phyloP scores from a whole-genome alignment of 768 basidiomycete species.

The Chiua virens region DNA sequence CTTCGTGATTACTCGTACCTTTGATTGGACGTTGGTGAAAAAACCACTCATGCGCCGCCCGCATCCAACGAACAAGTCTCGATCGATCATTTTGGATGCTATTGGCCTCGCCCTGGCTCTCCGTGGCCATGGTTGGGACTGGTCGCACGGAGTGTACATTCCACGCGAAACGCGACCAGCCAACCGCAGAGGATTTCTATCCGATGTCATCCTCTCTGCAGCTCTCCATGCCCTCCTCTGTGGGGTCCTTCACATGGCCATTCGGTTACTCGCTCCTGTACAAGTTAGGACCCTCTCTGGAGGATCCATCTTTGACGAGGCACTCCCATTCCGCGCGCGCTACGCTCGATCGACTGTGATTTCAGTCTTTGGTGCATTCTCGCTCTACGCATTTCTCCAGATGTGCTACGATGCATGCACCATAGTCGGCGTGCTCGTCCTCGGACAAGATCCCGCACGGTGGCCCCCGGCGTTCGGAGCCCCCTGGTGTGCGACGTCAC shows the following conservation, averaged over 20 bases:
- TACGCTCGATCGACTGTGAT: slow-evolving; percentile 43
- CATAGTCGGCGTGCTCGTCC: slow-evolving; percentile 20
- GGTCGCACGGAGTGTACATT: too few species aligned
- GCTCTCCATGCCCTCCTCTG: slow-evolving; percentile 39
- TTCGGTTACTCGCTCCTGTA: slow-evolving; percentile 46
- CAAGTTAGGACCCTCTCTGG: slow-evolving; percentile 29
- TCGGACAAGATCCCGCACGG: slow-evolving; percentile 25
- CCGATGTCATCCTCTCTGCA: slow-evolving; percentile 33
- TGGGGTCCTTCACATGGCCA: slow-evolving; percentile 46
- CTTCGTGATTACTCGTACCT: slow-evolving; percentile 9
- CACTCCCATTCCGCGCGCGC: slow-evolving; percentile 23
- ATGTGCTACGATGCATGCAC: slow-evolving; percentile 26
- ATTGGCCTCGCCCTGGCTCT: slow-evolving; percentile 49
- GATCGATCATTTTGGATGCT: slow-evolving; percentile 33
- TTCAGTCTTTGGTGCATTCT: slow-evolving; percentile 42
- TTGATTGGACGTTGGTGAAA: slow-evolving; percentile 13
- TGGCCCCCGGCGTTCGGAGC: slow-evolving; percentile 33
- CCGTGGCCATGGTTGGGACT: too few species aligned
- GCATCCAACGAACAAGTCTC: neutral
- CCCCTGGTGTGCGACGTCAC: slow-evolving; percentile 35
- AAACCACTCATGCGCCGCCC: slow-evolving; percentile 7
- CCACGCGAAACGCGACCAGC: slow-evolving; percentile 40
- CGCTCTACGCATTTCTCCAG: slow-evolving; percentile 46
- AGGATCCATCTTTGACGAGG: slow-evolving; percentile 34
- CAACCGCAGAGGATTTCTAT: slow-evolving; percentile 39